Percentiles rank a stretch among this genome's conserved stretches.
These are phyloP conservation scores for Aspergillus campestris DNA, from an alignment of 495 filamentous ascomycete species.

Conservation along the genomic window DNA sequence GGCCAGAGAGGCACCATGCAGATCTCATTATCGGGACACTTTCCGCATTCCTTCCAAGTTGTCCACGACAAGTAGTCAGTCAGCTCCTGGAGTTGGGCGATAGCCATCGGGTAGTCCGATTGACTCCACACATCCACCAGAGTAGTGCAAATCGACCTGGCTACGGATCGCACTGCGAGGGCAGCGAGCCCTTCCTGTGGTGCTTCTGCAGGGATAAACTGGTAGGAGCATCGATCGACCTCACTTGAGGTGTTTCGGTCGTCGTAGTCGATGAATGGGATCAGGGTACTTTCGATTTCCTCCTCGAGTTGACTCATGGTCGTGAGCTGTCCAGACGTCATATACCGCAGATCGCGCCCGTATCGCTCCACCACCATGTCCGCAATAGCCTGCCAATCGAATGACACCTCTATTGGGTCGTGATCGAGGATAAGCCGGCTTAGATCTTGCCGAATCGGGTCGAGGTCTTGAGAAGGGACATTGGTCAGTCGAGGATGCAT, in stretches of 20 bases:
- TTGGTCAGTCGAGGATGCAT: conserved; percentile 40
- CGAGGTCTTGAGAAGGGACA: conserved; percentile 26
- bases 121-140: conserved; percentile 34
- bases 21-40: conserved; percentile 48
- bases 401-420: conserved; percentile 9
- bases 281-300: conserved; percentile 39
- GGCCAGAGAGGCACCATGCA: conserved; percentile 65
- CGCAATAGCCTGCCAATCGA: conserved; percentile 53
- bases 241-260: conserved; percentile 26
- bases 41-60: conserved; percentile 51
- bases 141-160: conserved; percentile 40
- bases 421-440: conserved; percentile 24
- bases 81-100: conserved; percentile 27
- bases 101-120: conserved; percentile 14
- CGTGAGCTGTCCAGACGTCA: conserved; percentile 30
- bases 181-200: conserved; percentile 16
- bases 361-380: conserved; percentile 57
- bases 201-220: conserved; percentile 32
- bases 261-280: conserved; percentile 43
- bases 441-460: conserved; percentile 34
- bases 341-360: conserved; percentile 39
- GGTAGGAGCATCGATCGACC: conserved; percentile 38
- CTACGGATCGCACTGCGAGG: conserved; percentile 39
- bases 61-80: conserved; percentile 49
- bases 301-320: conserved; percentile 25